Percentiles rank a stretch among this genome's conserved stretches.
Evolutionary conservation across 306 rosid species (phyloP).

Genomic region (Malus sylvestris): DNA sequence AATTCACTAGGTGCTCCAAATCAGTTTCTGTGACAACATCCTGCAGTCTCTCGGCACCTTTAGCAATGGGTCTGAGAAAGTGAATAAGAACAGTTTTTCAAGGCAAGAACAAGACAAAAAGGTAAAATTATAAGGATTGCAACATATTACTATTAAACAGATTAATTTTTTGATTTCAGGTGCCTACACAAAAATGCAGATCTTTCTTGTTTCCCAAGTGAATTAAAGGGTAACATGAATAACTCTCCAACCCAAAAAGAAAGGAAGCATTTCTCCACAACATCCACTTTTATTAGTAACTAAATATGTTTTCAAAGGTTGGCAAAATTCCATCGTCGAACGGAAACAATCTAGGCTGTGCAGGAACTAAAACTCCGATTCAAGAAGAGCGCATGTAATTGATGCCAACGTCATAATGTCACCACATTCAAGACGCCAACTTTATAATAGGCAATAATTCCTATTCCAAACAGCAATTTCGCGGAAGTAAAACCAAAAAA

Average conservation of each 20-base stretch:
- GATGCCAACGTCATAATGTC: neutral
- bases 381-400: neutral
- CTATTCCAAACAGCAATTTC: neutral
- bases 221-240: neutral
- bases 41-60: slow-evolving; percentile 41
- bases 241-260: neutral
- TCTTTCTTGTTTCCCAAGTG: neutral
- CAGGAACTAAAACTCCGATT: neutral
- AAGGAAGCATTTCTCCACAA: neutral
- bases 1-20: slow-evolving; percentile 69
- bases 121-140: neutral
- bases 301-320: neutral
- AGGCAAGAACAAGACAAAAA: neutral
- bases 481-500: neutral
- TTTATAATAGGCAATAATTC: neutral
- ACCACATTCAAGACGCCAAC: neutral
- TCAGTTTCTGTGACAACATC: slow-evolving; percentile 58
- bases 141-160: neutral
- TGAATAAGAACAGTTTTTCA: neutral
- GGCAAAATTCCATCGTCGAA: neutral
- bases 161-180: neutral
- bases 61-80: slow-evolving; percentile 26
- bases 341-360: neutral
- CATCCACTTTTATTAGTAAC: neutral
- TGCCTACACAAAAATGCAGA: neutral